phyloP scores from a whole-genome alignment of 1,284 basidiomycete species.

The Porogramme epimiltina region DNA sequence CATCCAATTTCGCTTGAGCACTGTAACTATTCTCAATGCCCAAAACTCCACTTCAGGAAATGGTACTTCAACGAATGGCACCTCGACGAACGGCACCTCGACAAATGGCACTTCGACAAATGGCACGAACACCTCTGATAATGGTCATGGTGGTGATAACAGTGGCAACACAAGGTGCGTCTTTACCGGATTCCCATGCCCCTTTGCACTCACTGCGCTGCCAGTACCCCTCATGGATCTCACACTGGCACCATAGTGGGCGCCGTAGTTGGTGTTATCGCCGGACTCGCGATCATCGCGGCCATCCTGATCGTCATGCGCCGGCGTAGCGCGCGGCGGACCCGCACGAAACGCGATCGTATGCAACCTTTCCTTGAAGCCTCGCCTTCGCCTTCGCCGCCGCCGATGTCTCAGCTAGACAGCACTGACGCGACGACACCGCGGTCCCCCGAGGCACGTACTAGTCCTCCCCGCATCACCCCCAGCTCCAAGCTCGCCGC shows the following conservation, averaged over 20 bases:
- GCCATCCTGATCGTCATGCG: slow-evolving; percentile 7
- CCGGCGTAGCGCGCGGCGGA: background rate
- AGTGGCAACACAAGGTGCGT: too few species aligned
- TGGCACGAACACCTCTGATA: background rate
- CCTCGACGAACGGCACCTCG: too few species aligned
- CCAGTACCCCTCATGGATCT: background rate
- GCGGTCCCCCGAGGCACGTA: background rate
- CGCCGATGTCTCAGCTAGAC: background rate
- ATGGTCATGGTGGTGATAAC: background rate
- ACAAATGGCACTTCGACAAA: too few species aligned
- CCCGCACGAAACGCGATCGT: background rate
- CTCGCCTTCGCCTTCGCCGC: background rate
- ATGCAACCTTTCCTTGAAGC: background rate
- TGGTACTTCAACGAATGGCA: too few species aligned
- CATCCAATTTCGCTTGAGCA: slow-evolving; percentile 22
- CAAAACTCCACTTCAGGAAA: background rate
- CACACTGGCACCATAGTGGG: slow-evolving; percentile 13
- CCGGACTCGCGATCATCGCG: slow-evolving; percentile 7
- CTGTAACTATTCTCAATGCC: slow-evolving; percentile 19
- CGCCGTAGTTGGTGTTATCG: slow-evolving; percentile 9
- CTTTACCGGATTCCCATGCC: too few species aligned
- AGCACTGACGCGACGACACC: background rate
- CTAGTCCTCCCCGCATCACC: background rate
- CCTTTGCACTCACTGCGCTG: too few species aligned
- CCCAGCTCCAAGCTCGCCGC: background rate